These are phyloP conservation scores for Choanephora cucurbitarum DNA, from an alignment of 371 early-diverging fungal species.

Conservation along the genomic window DNA sequence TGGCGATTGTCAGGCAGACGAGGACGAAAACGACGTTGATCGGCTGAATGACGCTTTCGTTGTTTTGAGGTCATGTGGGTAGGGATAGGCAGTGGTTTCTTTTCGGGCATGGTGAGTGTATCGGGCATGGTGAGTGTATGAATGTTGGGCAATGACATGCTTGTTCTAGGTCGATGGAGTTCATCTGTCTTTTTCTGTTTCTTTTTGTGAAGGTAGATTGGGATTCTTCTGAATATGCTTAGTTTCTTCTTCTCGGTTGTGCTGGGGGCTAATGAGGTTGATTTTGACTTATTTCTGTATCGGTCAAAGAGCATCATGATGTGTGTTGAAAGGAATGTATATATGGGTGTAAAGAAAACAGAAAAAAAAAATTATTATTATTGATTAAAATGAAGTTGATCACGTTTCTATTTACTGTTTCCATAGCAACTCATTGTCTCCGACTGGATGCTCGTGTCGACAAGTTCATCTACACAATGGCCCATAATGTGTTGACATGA, in stretches of 20 bases:
- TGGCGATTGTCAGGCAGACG: slow-evolving; percentile 18
- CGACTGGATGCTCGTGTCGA: no score
- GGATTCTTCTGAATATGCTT: slow-evolving; percentile 40
- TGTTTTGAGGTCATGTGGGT: slow-evolving; percentile 10
- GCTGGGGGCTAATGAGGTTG: slow-evolving; percentile 1
- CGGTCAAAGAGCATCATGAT: slow-evolving; percentile 47
- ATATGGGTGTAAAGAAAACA: no score
- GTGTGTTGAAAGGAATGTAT: no score
- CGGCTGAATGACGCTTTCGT: slow-evolving; percentile 29
- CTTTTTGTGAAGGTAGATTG: slow-evolving; percentile 26
- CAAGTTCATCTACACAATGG: no score
- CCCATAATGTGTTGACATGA: no score
- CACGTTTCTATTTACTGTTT: no score
- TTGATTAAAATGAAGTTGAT: no score
- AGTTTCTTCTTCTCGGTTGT: slow-evolving; percentile 25
- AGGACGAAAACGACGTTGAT: slow-evolving; percentile 20
- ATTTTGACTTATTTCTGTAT: slow-evolving; percentile 37
- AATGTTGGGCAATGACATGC: slow-evolving; percentile 43
- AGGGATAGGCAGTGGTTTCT: slow-evolving; percentile 3
- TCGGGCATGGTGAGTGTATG: no score
- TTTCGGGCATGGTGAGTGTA: slow-evolving; percentile 2
- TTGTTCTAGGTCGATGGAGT: slow-evolving; percentile 35
- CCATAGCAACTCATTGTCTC: no score
- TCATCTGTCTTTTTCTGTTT: slow-evolving; percentile 16
- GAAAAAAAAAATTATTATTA: no score